Conservation (phyloP, 23 red algal genomes). For the Gracilaria vermiculophylla region DNA sequence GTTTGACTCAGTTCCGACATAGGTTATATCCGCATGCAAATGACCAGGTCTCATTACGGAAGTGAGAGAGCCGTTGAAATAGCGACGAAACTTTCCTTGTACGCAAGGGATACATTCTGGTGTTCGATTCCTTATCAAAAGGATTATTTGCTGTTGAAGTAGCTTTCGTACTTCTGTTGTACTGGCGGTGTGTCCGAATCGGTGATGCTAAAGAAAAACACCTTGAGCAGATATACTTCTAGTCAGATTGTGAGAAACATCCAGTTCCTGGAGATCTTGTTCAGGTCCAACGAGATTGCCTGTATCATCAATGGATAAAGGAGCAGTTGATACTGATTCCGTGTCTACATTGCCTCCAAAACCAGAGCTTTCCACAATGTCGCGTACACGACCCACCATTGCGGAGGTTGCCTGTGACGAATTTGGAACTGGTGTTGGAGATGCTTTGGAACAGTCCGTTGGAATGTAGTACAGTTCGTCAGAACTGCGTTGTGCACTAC, state of each 20-base stretch:
- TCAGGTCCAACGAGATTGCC: too few species aligned
- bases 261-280: too few species aligned
- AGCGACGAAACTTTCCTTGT: not conserved
- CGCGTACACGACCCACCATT: not conserved
- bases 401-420: not conserved
- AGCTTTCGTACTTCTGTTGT: not conserved
- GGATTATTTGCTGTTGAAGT: too few species aligned
- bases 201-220: too few species aligned
- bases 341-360: too few species aligned
- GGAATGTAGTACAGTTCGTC: slow-evolving; percentile 11
- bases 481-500: not conserved
- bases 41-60: not conserved
- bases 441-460: not conserved
- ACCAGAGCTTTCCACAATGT: too few species aligned
- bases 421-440: not conserved
- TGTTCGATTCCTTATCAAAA: not conserved
- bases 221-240: too few species aligned
- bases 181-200: too few species aligned
- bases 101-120: not conserved
- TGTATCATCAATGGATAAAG: too few species aligned
- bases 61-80: not conserved
- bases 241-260: too few species aligned
- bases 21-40: not conserved
- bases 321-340: too few species aligned
- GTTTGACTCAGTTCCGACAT: slow-evolving; percentile 1